Evolutionary conservation across 2,329 filamentous ascomycete species (phyloP).

Genomic region (Tolypocladium cylindrosporum): DNA sequence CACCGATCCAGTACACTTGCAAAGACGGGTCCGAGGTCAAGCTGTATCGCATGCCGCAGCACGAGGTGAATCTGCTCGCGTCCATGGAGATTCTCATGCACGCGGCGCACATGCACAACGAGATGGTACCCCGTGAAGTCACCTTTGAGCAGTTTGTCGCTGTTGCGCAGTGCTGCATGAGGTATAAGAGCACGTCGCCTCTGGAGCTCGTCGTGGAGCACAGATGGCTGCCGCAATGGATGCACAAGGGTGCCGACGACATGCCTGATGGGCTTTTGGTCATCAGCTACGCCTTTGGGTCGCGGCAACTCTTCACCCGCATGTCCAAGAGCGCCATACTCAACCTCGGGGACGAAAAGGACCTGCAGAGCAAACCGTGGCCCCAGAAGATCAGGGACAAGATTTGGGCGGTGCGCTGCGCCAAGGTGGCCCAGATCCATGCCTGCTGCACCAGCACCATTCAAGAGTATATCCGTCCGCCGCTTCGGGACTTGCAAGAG

Average conservation of each 20-base stretch:
- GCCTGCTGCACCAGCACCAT: slow-evolving; percentile 32
- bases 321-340: slow-evolving; percentile 40
- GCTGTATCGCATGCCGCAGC: slow-evolving; percentile 43
- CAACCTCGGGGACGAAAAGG: slow-evolving; percentile 31
- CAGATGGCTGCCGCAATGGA: slow-evolving; percentile 41
- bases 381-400: slow-evolving; percentile 36
- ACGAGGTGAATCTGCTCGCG: slow-evolving; percentile 30
- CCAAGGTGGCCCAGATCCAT: slow-evolving; percentile 40
- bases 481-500: slow-evolving; percentile 11
- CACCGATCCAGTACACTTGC: slow-evolving; percentile 25
- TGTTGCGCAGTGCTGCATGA: slow-evolving; percentile 38
- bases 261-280: slow-evolving; percentile 39
- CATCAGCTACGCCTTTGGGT: slow-evolving; percentile 43
- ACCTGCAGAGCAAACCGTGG: slow-evolving; percentile 33
- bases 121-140: slow-evolving; percentile 34
- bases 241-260: slow-evolving; percentile 34
- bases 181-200: slow-evolving; percentile 41
- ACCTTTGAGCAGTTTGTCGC: slow-evolving; percentile 39
- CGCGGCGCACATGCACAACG: slow-evolving; percentile 40
- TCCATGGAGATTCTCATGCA: slow-evolving; percentile 37
- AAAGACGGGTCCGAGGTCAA: slow-evolving; percentile 33
- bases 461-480: slow-evolving; percentile 32
- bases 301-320: slow-evolving; percentile 35
- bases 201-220: slow-evolving; percentile 40
- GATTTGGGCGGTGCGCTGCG: slow-evolving; percentile 35